Base-by-base conservation (phyloP, 1,139 yeast species). In the Pichia sp. region DNA sequence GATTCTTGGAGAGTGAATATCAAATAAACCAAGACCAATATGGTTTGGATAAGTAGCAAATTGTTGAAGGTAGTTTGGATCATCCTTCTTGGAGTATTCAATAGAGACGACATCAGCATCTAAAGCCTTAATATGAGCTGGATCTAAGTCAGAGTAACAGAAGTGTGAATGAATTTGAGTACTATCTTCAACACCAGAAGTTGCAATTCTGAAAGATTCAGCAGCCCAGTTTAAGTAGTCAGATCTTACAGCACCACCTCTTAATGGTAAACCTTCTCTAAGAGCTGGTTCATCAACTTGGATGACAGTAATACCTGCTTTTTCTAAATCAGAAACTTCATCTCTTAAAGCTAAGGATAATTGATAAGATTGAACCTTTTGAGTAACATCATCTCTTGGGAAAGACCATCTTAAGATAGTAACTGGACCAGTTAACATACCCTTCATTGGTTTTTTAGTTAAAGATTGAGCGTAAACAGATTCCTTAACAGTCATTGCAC, bases 241-340 rank as follows among this genome's bases (percentile, higher is more conserved):
- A 51, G 87, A 77, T 78, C 97, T 88, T 73, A 87, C 98, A 61
- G 77, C 75, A 73, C 98, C 98, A 43, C 87, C 93, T 77, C 98
- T 87, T 69, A 91, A 84, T 68, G 98, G 98, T 68, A 91, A 82
- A 78, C 98, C 98, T 76, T 91, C 98, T 78, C 98, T 89, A 68
- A 91, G 85, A 61, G 98, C 98, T 60, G 98, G 98, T 79, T 91
- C 98, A 68, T 91, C 98, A 60, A 93, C 98, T 77, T 91, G 98
- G 63, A 91, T 91, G 62, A 91, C 95, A 62, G 84, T 84, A 62
- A 91, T 88, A 71, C 97, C 97, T 53, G 97, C 98, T 61, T 85
- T 83, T 78, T 91, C 98, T 69, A 91, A 86, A 68, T 91, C 98
- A 62, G 81, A 76, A 60, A 91, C 98, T 78, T 91, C 98, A 63